Evolutionary conservation across 352 stramenopile genomes (phyloP).

Genomic region (Pythium grandisporangium): DNA sequence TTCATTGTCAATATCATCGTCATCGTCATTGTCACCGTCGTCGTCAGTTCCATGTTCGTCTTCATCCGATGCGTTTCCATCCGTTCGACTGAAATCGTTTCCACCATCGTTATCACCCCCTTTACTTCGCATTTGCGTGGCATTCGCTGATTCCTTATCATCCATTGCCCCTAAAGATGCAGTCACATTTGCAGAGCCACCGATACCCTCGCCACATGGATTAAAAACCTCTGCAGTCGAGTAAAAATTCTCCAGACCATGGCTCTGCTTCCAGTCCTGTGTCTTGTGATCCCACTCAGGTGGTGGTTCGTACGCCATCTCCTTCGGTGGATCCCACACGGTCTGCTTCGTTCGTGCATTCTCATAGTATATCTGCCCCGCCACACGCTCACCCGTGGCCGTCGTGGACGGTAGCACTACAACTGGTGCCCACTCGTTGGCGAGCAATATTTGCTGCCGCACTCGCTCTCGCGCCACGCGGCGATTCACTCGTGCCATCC

Average conservation of each 20-base stretch:
- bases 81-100: too few relatives aligned
- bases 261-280: constrained; percentile 52
- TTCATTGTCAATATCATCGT: not conserved
- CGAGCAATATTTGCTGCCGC: constrained; percentile 23
- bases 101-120: too few relatives aligned
- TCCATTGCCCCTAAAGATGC: too few relatives aligned
- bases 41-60: not conserved
- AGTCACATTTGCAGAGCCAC: too few relatives aligned
- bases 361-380: constrained; percentile 34
- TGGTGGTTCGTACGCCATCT: constrained; percentile 52
- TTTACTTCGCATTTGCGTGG: too few relatives aligned
- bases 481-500: constrained; percentile 26
- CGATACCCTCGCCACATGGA: too few relatives aligned
- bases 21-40: not conserved
- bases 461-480: constrained; percentile 30
- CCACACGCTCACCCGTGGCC: constrained; percentile 10
- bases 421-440: constrained; percentile 42
- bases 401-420: constrained; percentile 9
- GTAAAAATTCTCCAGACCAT: constrained; percentile 42
- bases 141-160: not conserved
- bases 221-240: constrained; percentile 3
- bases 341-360: constrained; percentile 47
- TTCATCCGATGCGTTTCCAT: too few relatives aligned
- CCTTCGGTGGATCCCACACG: constrained; percentile 39
- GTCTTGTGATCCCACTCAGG: constrained; percentile 32